Evolutionary conservation across 352 stramenopile species (phyloP).

Genomic region (Pythium phragmiticola): DNA sequence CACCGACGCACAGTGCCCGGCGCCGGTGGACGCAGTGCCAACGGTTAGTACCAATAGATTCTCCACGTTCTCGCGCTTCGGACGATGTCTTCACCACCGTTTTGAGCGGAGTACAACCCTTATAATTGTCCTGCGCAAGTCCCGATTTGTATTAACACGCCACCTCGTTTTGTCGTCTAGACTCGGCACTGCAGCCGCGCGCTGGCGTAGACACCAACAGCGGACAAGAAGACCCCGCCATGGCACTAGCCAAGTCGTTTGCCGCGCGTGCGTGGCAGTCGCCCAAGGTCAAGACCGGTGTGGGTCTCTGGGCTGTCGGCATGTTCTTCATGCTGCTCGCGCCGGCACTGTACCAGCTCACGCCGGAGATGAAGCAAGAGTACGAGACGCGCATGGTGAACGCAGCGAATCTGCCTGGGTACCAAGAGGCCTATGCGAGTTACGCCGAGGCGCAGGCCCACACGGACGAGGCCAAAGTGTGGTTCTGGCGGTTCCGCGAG

Average conservation of each 20-base stretch:
- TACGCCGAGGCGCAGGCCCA: slow-evolving; percentile 53
- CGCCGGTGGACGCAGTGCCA: slow-evolving; percentile 4
- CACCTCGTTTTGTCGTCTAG: not conserved
- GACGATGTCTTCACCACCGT: not conserved
- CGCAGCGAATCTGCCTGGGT: slow-evolving; percentile 76
- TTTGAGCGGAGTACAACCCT: slow-evolving; percentile 4
- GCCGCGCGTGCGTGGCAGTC: slow-evolving; percentile 55
- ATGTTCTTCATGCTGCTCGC: slow-evolving; percentile 84
- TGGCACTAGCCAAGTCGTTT: slow-evolving; percentile 54
- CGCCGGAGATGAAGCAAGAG: slow-evolving; percentile 70
- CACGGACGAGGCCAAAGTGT: slow-evolving; percentile 76
- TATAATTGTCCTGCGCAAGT: not conserved
- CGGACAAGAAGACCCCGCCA: slow-evolving; percentile 37
- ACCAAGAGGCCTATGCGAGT: slow-evolving; percentile 62
- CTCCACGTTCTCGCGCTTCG: not conserved
- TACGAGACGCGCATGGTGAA: slow-evolving; percentile 79
- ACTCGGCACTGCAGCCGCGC: slow-evolving; percentile 27
- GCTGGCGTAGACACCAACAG: slow-evolving; percentile 3
- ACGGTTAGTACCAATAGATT: slow-evolving; percentile 13
- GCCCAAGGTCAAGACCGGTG: slow-evolving; percentile 59
- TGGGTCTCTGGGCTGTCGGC: slow-evolving; percentile 69
- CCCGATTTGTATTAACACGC: not conserved
- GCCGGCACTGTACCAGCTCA: slow-evolving; percentile 55
- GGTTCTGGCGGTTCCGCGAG: slow-evolving; percentile 85
- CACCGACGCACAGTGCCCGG: slow-evolving; percentile 29